phyloP scores from a whole-genome alignment of 1,284 basidiomycete species.

The Leccinum subfulvum region DNA sequence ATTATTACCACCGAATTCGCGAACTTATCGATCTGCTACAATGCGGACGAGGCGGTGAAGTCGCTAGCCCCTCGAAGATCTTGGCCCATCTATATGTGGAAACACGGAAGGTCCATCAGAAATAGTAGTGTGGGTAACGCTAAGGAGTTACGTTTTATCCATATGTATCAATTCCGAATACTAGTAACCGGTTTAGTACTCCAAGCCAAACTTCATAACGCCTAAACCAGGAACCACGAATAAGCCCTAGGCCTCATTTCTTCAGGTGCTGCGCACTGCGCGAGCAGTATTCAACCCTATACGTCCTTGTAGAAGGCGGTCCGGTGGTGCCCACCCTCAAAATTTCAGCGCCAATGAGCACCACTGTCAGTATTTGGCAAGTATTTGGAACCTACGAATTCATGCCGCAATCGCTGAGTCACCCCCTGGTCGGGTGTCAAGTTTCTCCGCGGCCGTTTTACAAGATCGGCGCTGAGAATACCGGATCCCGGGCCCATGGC shows the following conservation, averaged over 20 bases:
- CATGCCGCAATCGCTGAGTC: not conserved
- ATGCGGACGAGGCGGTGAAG: not conserved
- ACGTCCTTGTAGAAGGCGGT: not conserved
- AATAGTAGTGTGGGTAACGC: not conserved
- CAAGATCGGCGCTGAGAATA: not conserved
- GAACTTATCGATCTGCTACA: not conserved
- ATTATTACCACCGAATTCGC: not conserved
- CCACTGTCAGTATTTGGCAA: not conserved
- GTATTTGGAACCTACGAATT: not conserved
- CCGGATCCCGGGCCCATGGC: not conserved
- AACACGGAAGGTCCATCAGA: not conserved
- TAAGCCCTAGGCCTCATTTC: not conserved
- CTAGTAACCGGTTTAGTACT: not conserved
- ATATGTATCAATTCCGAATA: not conserved
- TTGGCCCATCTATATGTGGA: not conserved
- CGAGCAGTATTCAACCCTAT: not conserved
- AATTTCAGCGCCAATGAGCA: not conserved
- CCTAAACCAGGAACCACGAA: not conserved
- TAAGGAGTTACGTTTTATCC: not conserved
- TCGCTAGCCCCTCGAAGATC: not conserved
- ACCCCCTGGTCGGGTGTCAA: not conserved
- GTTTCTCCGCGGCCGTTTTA: not conserved
- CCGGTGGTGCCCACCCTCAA: not conserved
- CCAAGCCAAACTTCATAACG: not conserved
- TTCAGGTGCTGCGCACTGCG: not conserved